These are phyloP conservation scores for Vinca minor DNA, from an alignment of 257 asterid species.

Conservation along the genomic window DNA sequence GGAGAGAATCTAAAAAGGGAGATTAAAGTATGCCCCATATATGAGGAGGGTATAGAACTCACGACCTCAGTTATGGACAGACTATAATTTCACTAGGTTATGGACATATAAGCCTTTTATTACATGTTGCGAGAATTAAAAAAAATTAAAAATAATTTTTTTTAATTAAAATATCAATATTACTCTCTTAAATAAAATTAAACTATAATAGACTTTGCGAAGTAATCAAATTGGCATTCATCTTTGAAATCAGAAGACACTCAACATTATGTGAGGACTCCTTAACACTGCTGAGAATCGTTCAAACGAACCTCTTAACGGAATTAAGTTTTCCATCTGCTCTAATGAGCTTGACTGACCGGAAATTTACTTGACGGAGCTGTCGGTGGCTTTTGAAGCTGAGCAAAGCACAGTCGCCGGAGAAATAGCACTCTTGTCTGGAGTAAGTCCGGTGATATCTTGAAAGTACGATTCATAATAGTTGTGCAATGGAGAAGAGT, in stretches of 20 bases:
- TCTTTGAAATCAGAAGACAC: neutral
- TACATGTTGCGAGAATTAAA: no score
- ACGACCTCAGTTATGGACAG: no score
- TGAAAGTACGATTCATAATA: conserved; percentile 12
- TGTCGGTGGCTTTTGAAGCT: neutral
- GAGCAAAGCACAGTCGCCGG: neutral
- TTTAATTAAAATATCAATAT: no score
- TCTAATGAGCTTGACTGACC: conserved; percentile 24
- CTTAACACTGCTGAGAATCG: neutral
- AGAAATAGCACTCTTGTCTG: neutral
- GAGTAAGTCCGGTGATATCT: conserved; percentile 12
- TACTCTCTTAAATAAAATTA: no score
- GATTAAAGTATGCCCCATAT: no score
- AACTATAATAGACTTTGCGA: neutral
- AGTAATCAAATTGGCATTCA: neutral
- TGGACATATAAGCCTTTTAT: no score
- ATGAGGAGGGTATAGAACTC: no score
- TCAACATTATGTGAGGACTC: neutral
- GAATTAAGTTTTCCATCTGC: conserved; percentile 53
- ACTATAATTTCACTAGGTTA: no score
- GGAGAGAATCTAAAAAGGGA: no score
- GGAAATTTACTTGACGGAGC: neutral
- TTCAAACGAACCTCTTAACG: neutral
- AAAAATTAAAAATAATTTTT: no score
- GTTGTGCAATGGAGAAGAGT: neutral